phyloP scores from a whole-genome alignment of 768 basidiomycete genomes.

The Rhodocollybia butyracea region DNA sequence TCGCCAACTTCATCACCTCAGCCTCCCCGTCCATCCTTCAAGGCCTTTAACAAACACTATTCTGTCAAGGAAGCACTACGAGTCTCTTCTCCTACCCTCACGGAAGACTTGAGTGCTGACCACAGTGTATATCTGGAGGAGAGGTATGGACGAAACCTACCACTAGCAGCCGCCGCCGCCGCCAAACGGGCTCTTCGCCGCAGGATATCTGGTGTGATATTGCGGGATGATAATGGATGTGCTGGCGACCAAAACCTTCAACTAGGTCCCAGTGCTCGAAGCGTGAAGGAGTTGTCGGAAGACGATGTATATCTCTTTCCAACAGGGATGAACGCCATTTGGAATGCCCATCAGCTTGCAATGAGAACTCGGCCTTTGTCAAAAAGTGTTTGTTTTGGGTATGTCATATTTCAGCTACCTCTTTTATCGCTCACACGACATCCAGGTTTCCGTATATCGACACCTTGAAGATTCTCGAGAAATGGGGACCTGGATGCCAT shows the following conservation, averaged over 20 bases:
- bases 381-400: slow-evolving; percentile 96
- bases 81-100: background rate
- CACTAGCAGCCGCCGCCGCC: slow-evolving; percentile 62
- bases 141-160: slow-evolving; percentile 90
- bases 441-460: slow-evolving; percentile 91
- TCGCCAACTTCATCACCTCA: slow-evolving; percentile 26
- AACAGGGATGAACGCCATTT: slow-evolving; percentile 93
- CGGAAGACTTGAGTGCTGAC: slow-evolving; percentile 58
- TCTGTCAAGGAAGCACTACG: slow-evolving; percentile 31
- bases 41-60: slow-evolving; percentile 57
- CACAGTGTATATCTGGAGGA: slow-evolving; percentile 84
- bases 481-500: slow-evolving; percentile 94
- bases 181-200: slow-evolving; percentile 88
- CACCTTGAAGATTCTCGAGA: slow-evolving; percentile 88
- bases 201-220: slow-evolving; percentile 82
- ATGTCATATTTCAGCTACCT: slow-evolving; percentile 23
- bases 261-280: slow-evolving; percentile 64
- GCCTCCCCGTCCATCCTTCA: slow-evolving; percentile 30
- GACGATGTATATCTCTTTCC: slow-evolving; percentile 88
- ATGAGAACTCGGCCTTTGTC: slow-evolving; percentile 48
- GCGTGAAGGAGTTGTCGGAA: slow-evolving; percentile 68
- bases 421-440: background rate
- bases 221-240: slow-evolving; percentile 52
- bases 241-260: slow-evolving; percentile 42
- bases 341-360: slow-evolving; percentile 79